Evolutionary conservation across 164 flowering plant genomes (phyloP).

Genomic region (Vitis amurensis): DNA sequence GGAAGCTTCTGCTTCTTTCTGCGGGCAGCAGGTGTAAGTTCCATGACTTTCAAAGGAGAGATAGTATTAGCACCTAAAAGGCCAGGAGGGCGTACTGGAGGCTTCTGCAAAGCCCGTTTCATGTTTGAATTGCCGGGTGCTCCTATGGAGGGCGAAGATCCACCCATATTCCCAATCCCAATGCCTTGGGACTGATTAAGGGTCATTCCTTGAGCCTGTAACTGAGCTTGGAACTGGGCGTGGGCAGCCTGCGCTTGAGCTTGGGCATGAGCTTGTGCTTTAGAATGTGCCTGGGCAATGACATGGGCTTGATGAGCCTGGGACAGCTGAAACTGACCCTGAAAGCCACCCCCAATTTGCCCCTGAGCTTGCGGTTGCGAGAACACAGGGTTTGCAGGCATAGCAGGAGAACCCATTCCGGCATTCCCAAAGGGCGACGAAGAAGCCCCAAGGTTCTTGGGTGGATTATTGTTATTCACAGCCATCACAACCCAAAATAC

Average conservation of each 20-base stretch:
- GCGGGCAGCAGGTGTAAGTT: slow-evolving; percentile 41
- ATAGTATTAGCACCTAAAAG: slow-evolving; percentile 18
- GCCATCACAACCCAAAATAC: slow-evolving; percentile 30
- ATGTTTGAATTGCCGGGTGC: slow-evolving; percentile 25
- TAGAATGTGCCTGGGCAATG: slow-evolving; percentile 35
- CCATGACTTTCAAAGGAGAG: slow-evolving; percentile 36
- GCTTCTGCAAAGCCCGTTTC: slow-evolving; percentile 31
- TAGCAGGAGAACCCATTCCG: slow-evolving; percentile 29
- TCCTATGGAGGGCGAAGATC: slow-evolving; percentile 36
- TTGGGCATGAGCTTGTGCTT: slow-evolving; percentile 42
- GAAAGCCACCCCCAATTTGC: slow-evolving; percentile 44
- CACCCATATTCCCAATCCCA: slow-evolving; percentile 40
- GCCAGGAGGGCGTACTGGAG: slow-evolving; percentile 31
- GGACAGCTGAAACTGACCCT: slow-evolving; percentile 45
- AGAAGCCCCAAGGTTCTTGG: slow-evolving; percentile 43
- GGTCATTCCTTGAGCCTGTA: slow-evolving; percentile 56
- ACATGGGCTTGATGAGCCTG: slow-evolving; percentile 43
- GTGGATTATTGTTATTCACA: slow-evolving; percentile 50
- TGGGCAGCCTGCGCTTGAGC: slow-evolving; percentile 45
- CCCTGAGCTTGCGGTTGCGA: slow-evolving; percentile 39
- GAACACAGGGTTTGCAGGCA: slow-evolving; percentile 40
- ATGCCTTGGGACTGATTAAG: slow-evolving; percentile 32
- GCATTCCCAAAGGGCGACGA: slow-evolving; percentile 55
- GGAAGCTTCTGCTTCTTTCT: slow-evolving; percentile 49
- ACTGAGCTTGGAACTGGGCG: slow-evolving; percentile 59